Evolutionary conservation across 345 rosid genomes (phyloP), one percentile per base, ranked within the genome.

Genomic region (Populus nigra): DNA sequence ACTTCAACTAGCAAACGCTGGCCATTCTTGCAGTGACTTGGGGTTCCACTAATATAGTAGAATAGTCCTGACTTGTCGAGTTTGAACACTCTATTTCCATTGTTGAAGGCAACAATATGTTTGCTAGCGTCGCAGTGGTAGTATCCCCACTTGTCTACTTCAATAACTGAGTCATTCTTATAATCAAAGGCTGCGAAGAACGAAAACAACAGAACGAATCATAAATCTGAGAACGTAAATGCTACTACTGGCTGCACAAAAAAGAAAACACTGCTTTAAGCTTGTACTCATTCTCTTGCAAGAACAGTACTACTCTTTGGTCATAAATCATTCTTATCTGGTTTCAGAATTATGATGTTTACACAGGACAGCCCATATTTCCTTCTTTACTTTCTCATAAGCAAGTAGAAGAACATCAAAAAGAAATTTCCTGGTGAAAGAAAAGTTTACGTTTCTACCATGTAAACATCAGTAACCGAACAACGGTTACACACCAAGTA

Each of bases 81-180:
- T 18, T 71, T 57, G 72, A 92, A 17, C 2, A 77, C 83, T 80
- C 91, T 91, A 75, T 83, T 88, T 8, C 97, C 93, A 43, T 90
- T 86, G 91, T 88, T 81, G 82, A 86, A 88, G 25, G 81, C 84
- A 7, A 76, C 55, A 22, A 84, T 76, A 0, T 91, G 85, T 5
- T 82, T 73, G 84, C 85, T 88, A 4, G 76, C 38, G 79, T 87
- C 88, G 87, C 98, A 93, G 69, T 93, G 97, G 86, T 84, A 88
- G 80, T 86, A 92, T 0, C 91, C 89, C 88, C 88, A 86, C 86
- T 92, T 90, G 78, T 92, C 98, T 23, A 93, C 98, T 76, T 85
- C 83, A 43, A 91, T 69, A 18, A 90, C 93, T 2, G 98, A 93
- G 76, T 92, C 97, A 29, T 90, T 88, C 74, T 82, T 81, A 90